Base-by-base conservation (phyloP, 768 basidiomycete species). In the Pleurotus tuber-regium region DNA sequence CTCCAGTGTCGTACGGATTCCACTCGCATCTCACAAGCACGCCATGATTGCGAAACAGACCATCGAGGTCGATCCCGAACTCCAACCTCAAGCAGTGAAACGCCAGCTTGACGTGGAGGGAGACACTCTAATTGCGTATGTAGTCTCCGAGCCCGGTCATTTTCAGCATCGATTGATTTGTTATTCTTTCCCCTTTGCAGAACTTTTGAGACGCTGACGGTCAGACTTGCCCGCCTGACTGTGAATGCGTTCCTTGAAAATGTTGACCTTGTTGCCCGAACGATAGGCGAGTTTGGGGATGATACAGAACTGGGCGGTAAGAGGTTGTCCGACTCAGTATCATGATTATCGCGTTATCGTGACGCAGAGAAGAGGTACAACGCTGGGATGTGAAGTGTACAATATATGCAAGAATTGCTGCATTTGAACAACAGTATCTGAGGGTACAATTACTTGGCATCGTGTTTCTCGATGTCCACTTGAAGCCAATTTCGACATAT, bases 221-320 rank as follows among this genome's bases (percentile, higher is more conserved):
- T 95, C 53, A 84, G 94, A 29, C 71, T 96, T n/a, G 86, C 91
- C 2, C 81, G 94, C 51, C 74, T 97, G 42, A 82, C 87, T 0
- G 75, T 88, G 43, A 97, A 97, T 59, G 85, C 84, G 11, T 95
- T 90, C 68, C 75, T 97, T 41, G 93, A 96, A 63, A 94, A 93
- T 59, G 77, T 93, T 26, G 91, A 95, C 63, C 76, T 97, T 29
- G 82, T 95, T 42, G 77, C 86, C 10, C 83, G 89, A 33, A 95
- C 92, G 16, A 74, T 97, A 54, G 80, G 81, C 41, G 83, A 86
- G 55, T 96, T 94, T 65, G 85, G 84, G 9, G 82, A 86, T 50
- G 82, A 86, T 51, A 84, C 87, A 14, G 77, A 71, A 30, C 61
- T 60, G 35, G 51, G 38, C 54, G 57, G 51, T 31, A 53, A n/a